Evolutionary conservation across 306 rosid species (phyloP), one percentile per base, ranked within the genome.

Genomic region (Casuarina glauca): DNA sequence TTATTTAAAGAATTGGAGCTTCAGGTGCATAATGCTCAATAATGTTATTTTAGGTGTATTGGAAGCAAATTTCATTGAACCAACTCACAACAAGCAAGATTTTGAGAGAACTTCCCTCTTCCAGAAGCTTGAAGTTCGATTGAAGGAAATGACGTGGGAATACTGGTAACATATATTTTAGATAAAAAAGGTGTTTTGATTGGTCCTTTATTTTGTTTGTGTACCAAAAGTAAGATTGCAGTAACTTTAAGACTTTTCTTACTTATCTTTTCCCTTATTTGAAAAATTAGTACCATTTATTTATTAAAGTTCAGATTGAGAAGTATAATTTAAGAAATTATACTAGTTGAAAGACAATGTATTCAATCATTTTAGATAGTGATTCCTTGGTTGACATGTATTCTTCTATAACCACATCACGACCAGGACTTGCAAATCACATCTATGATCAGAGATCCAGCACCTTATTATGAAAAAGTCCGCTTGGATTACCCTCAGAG

Each of bases 81-180:
- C 99, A 4, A 84, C 96, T 20, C 99, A 95, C 84, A 88, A 91
- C 80, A 95, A 95, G 83, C 99, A 95, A 87, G 99, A 95, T 82
- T 95, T 95, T 74, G 99, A 95, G 87, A 91, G 82, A 87, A 93
- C 97, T 79, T 84, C 93, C 52, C 78, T 95, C 79, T 93, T 91
- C 80, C 97, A 88, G 86, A 95, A 91, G 87, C 96, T 95, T 81
- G 97, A 91, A 88, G 75, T 1, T 44, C 97, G 99, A 38, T 87
- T 95, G 81, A 95, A 86, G 84, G 90, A 86, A 32, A 93, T 93
- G 99, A 89, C 97, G 6, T 85, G 86, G 89, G 99, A 95, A 77
- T 95, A 93, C 85, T 95, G 97, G 99, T 91, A 78, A 46, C 49
- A 46, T 79, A n/a, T 79, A 78, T 69, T 10, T 67, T 41, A 9